A percentile compares a stretch with the other conserved stretches of the same genome.
These are phyloP conservation scores for Halophytophthora polymorphica DNA, from an alignment of 352 stramenopile species.

Conservation along the genomic window DNA sequence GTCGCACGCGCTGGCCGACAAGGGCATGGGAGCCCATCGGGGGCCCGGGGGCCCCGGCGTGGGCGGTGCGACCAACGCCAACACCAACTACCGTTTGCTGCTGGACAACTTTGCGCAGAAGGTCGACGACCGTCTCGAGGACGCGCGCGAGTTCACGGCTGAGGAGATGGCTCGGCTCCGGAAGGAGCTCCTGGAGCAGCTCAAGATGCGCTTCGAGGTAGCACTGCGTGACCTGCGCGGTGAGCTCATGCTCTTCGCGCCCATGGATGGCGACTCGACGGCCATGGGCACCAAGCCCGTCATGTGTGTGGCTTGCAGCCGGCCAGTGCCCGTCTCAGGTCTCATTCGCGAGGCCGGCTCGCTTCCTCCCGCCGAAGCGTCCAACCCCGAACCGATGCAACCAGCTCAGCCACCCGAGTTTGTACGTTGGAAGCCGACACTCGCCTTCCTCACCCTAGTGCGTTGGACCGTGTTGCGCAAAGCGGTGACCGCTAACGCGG, in stretches of 20 bases:
- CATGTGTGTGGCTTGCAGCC: constrained; percentile 82
- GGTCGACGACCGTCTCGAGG: constrained; percentile 63
- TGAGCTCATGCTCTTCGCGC: constrained; percentile 58
- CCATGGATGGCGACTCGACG: constrained; percentile 58
- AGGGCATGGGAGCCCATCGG: constrained; percentile 12
- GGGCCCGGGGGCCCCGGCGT: constrained; percentile 19
- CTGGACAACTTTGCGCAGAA: constrained; percentile 75
- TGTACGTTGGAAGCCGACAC: too few species aligned
- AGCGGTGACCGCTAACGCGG: too few species aligned
- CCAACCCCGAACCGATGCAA: constrained; percentile 24
- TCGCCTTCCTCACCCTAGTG: neutral
- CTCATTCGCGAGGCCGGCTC: constrained; percentile 51
- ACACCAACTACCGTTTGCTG: constrained; percentile 66
- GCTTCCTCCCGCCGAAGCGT: constrained; percentile 37
- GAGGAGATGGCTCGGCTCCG: constrained; percentile 61
- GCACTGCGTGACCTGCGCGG: constrained; percentile 58
- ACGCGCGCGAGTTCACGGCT: constrained; percentile 53
- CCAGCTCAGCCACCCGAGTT: constrained; percentile 17
- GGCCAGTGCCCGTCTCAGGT: constrained; percentile 60
- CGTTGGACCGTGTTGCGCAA: too few species aligned
- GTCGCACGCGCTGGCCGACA: constrained; percentile 44
- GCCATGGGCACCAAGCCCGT: constrained; percentile 75
- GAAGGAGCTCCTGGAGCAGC: constrained; percentile 65
- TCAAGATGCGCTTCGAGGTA: constrained; percentile 50
- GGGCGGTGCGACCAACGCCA: constrained; percentile 34